phyloP scores from a whole-genome alignment of 257 asterid genomes.

The Solanum medicagineum region DNA sequence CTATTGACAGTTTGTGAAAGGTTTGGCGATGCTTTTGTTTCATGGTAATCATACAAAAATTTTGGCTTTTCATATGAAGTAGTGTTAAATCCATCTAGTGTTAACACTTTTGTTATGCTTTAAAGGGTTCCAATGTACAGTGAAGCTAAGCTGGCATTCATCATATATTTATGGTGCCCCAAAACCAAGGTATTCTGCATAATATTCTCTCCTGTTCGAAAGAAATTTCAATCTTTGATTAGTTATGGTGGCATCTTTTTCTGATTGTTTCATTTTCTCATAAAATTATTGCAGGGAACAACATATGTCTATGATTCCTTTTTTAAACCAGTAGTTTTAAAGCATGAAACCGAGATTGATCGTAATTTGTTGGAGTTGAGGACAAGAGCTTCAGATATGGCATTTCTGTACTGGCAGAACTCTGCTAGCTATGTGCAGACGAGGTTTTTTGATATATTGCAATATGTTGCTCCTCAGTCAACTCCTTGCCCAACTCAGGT shows the following conservation, averaged over 20 bases:
- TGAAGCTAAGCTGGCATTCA: constrained; percentile 47
- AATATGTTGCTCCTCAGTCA: constrained; percentile 23
- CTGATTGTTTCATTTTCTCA: background rate
- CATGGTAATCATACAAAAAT: constrained; percentile 22
- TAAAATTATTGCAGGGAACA: constrained; percentile 27
- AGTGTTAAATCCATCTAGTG: background rate
- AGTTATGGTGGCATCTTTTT: background rate
- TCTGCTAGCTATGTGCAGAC: constrained; percentile 18
- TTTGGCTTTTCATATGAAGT: background rate
- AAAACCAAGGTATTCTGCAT: constrained; percentile 25
- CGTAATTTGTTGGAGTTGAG: constrained; percentile 20
- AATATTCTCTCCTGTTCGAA: background rate
- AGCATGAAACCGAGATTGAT: constrained; percentile 40
- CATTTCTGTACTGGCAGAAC: constrained; percentile 20
- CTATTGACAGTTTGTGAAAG: constrained; percentile 33
- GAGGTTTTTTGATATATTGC: constrained; percentile 22
- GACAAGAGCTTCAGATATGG: constrained; percentile 1
- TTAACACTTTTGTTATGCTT: background rate
- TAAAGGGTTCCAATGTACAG: constrained; percentile 48
- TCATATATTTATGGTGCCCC: constrained; percentile 52
- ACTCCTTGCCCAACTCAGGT: constrained; percentile 2
- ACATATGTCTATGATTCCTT: constrained; percentile 20
- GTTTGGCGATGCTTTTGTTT: constrained; percentile 25
- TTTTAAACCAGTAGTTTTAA: constrained; percentile 17
- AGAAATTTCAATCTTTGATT: background rate